A percentile compares a stretch with the other conserved stretches of the same genome.
Evolutionary conservation across 2,329 filamentous ascomycete genomes (phyloP).

Genomic region (Diaporthe caulivora): DNA sequence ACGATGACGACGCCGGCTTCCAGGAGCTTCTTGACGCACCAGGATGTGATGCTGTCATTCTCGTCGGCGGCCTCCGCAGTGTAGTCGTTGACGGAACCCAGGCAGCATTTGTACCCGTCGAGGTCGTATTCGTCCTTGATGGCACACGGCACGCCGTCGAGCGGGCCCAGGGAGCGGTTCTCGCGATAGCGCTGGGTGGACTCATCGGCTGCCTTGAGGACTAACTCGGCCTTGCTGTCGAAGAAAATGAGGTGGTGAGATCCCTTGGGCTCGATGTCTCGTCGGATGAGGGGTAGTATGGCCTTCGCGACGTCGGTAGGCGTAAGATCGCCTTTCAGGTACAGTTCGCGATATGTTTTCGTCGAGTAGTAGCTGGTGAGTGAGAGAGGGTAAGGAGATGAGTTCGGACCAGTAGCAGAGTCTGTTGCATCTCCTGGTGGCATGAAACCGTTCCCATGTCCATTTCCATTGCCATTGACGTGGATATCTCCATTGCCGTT

Average conservation of each 20-base stretch:
- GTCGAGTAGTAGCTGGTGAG: conserved; percentile 57
- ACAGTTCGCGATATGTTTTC: conserved; percentile 59
- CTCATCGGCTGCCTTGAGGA: conserved; percentile 57
- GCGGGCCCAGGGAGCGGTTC: conserved; percentile 68
- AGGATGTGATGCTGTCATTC: conserved; percentile 64
- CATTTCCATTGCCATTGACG: conserved; percentile 58
- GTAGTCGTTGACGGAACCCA: conserved; percentile 73
- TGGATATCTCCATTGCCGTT: conserved; percentile 62
- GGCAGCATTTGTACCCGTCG: conserved; percentile 76
- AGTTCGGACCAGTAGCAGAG: conserved; percentile 15
- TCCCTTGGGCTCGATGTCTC: conserved; percentile 52
- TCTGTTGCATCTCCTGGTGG: not conserved
- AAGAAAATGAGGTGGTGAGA: conserved; percentile 59
- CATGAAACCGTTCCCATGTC: conserved; percentile 54
- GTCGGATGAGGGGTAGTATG: conserved; percentile 60
- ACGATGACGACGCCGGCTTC: conserved; percentile 79
- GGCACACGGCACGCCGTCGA: conserved; percentile 80
- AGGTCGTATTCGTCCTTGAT: conserved; percentile 84
- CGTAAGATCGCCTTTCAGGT: conserved; percentile 58
- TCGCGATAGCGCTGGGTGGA: conserved; percentile 63
- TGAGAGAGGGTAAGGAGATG: conserved; percentile 32
- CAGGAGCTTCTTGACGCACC: conserved; percentile 78
- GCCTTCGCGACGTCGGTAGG: conserved; percentile 59
- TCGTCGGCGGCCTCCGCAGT: conserved; percentile 57
- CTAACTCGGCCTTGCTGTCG: conserved; percentile 55